Conservation (phyloP, 2,329 filamentous ascomycete genomes). For the Aureobasidium sp. region DNA sequence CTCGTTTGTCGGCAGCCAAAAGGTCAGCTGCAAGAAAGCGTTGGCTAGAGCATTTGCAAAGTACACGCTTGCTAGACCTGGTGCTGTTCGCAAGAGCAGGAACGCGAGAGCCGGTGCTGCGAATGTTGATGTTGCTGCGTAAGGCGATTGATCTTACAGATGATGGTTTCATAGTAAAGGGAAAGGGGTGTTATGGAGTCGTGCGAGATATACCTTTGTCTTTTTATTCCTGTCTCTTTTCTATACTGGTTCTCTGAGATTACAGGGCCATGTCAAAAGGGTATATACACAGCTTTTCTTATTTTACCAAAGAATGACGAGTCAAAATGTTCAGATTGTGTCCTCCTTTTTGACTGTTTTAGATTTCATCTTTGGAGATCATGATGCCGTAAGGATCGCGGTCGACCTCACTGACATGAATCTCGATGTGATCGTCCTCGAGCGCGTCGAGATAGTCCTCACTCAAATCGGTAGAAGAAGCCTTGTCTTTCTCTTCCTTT, state of each 20-base stretch:
- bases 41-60: constrained; percentile 91
- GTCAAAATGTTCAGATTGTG: not conserved
- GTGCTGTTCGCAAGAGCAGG: constrained; percentile 24
- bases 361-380: constrained; percentile 29
- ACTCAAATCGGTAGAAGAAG: constrained; percentile 22
- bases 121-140: constrained; percentile 16
- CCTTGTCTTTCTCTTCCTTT: constrained; percentile 32
- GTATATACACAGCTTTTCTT: not conserved
- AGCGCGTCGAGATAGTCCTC: constrained; percentile 41
- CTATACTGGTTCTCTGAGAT: not conserved
- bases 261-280: not conserved
- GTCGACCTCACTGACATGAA: constrained; percentile 72
- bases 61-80: constrained; percentile 52
- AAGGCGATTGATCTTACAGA: not conserved
- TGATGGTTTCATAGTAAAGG: not conserved
- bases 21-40: constrained; percentile 95
- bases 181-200: not conserved
- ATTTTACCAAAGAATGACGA: not conserved
- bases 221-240: not conserved
- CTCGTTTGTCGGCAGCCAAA: constrained; percentile 91
- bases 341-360: not conserved
- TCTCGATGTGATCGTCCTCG: constrained; percentile 47
- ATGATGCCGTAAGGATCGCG: constrained; percentile 82
- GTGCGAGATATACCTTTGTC: constrained; percentile 5
- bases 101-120: constrained; percentile 8